Percentiles rank a stretch among this genome's conserved stretches.
Conservation (phyloP, 306 rosid species). For the Elaeagnus macrophylla region DNA sequence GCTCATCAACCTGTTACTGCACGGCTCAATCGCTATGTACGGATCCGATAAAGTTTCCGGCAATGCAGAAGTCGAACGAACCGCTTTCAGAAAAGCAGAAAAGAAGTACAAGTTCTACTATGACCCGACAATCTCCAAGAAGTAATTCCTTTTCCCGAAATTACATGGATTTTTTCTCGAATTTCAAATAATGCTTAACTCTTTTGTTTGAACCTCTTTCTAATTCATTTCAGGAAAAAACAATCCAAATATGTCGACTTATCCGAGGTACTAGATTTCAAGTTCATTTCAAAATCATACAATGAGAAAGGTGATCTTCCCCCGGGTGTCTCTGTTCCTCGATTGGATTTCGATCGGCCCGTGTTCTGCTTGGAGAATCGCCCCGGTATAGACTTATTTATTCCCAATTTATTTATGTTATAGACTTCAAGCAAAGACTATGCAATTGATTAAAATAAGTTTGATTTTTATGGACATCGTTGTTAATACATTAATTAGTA, state of each 20-base stretch:
- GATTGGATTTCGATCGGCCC: slow-evolving; percentile 28
- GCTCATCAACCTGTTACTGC: background rate
- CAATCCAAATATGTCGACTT: slow-evolving; percentile 64
- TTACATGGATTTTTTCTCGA: background rate
- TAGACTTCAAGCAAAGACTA: background rate
- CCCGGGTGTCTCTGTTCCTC: slow-evolving; percentile 29
- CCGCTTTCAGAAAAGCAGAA: slow-evolving; percentile 84
- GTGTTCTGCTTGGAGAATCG: slow-evolving; percentile 60
- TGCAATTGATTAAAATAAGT: background rate
- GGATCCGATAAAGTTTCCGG: slow-evolving; percentile 45
- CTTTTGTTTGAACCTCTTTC: background rate
- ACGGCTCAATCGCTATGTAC: slow-evolving; percentile 36
- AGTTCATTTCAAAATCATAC: slow-evolving; percentile 42
- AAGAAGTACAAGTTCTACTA: slow-evolving; percentile 90
- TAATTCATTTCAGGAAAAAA: slow-evolving; percentile 42
- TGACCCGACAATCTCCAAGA: slow-evolving; percentile 45
- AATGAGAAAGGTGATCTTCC: slow-evolving; percentile 40
- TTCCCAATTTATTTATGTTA: background rate
- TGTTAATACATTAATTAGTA: too few species aligned
- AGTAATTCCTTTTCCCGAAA: slow-evolving; percentile 22
- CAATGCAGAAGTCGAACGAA: slow-evolving; percentile 45
- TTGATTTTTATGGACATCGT: background rate
- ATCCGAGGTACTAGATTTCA: slow-evolving; percentile 74
- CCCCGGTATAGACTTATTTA: slow-evolving; percentile 40
- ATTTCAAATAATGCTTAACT: background rate